phyloP scores from a whole-genome alignment of 2,329 filamentous ascomycete species.

The Colletotrichum abscissum region DNA sequence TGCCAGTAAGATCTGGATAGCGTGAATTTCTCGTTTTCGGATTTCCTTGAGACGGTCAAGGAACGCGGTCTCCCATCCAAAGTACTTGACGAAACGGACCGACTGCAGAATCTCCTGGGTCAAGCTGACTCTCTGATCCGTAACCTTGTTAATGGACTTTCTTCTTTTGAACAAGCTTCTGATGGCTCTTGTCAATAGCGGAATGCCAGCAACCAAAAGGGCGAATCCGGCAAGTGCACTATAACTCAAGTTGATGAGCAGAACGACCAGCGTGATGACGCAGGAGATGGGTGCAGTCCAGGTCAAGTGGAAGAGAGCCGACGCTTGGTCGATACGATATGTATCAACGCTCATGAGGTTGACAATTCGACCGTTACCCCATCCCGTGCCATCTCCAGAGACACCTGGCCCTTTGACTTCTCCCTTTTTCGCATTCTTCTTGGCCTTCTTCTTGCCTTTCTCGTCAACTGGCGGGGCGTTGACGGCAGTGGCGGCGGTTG shows the following conservation, averaged over 20 bases:
- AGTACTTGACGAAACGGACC: constrained; percentile 95
- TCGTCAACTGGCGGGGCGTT: constrained; percentile 59
- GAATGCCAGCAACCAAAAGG: constrained; percentile 81
- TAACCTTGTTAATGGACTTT: constrained; percentile 88
- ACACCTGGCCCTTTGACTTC: constrained; percentile 57
- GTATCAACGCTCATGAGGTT: constrained; percentile 97
- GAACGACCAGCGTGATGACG: constrained; percentile 80
- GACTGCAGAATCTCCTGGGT: constrained; percentile 93
- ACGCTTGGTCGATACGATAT: constrained; percentile 90
- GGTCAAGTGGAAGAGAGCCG: constrained; percentile 87
- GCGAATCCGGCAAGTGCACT: constrained; percentile 90
- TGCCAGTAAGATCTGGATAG: constrained; percentile 85
- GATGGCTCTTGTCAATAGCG: constrained; percentile 81
- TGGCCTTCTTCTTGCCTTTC: constrained; percentile 50
- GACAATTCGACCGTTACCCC: constrained; percentile 92
- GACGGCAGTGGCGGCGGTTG: constrained; percentile 29
- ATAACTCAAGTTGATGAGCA: constrained; percentile 89
- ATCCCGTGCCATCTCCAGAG: constrained; percentile 79
- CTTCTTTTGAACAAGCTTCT: constrained; percentile 80
- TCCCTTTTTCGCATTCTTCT: constrained; percentile 54
- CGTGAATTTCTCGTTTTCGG: constrained; percentile 79
- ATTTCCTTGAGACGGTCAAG: constrained; percentile 80
- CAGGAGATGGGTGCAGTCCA: constrained; percentile 89
- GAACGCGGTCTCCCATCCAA: constrained; percentile 94
- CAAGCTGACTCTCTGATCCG: constrained; percentile 89